A percentile compares a stretch with the other conserved stretches of the same genome.
phyloP scores from a whole-genome alignment of 345 rosid species.

The Gossypium thurberi region DNA sequence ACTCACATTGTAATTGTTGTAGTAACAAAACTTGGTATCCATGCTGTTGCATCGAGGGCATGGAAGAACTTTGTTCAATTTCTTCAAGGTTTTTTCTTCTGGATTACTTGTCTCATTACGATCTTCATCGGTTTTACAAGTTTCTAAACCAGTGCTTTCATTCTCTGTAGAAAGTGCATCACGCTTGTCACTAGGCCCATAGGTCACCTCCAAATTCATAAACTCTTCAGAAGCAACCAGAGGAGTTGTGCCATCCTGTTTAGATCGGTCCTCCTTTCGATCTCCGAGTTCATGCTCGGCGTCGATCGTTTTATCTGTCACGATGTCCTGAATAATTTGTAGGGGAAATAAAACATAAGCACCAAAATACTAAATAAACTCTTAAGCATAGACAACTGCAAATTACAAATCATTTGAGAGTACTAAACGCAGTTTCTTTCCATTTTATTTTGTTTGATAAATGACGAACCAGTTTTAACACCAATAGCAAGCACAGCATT shows the following conservation, averaged over 20 bases:
- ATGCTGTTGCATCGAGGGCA: conserved; percentile 93
- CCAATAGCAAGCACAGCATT: background rate
- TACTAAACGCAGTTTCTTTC: background rate
- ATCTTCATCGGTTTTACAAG: conserved; percentile 43
- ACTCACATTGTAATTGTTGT: conserved; percentile 86
- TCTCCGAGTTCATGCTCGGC: conserved; percentile 23
- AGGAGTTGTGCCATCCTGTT: conserved; percentile 21
- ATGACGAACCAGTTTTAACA: background rate
- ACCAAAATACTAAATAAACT: background rate
- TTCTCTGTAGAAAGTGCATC: conserved; percentile 28
- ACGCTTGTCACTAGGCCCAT: conserved; percentile 29
- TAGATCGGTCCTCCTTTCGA: conserved; percentile 5
- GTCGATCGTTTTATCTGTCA: conserved; percentile 30
- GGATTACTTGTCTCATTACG: conserved; percentile 36
- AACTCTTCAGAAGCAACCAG: conserved; percentile 23
- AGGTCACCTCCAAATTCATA: conserved; percentile 22
- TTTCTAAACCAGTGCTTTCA: conserved; percentile 22
- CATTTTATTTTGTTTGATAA: too few relatives aligned
- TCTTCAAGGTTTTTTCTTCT: conserved; percentile 62
- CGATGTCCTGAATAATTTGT: conserved; percentile 27
- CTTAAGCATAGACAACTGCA: background rate
- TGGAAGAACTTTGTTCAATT: conserved; percentile 75
- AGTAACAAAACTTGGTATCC: conserved; percentile 95
- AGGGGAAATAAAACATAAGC: background rate
- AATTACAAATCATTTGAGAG: background rate